Percentiles rank a stretch among this genome's conserved stretches.
phyloP scores from a whole-genome alignment of 305 asterid genomes.

The Fraxinus angustifolia region DNA sequence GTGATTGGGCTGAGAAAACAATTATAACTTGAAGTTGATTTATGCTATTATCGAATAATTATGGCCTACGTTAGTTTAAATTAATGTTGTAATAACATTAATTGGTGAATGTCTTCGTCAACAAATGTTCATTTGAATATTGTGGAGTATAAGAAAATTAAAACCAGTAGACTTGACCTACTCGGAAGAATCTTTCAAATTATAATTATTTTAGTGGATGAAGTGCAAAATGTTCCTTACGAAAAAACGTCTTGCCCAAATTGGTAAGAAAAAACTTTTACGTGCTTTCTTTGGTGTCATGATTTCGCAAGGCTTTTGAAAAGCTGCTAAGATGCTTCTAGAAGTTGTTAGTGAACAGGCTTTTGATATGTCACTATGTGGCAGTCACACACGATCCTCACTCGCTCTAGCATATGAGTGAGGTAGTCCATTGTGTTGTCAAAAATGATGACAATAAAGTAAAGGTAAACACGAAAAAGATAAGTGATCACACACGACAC shows the following conservation, averaged over 20 bases:
- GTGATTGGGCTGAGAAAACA: not conserved
- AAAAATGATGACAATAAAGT: too few relatives aligned
- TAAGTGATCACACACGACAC: too few relatives aligned
- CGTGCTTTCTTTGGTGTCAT: not conserved
- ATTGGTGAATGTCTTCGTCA: not conserved
- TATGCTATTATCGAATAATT: not conserved
- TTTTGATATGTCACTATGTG: too few relatives aligned
- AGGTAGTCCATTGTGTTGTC: not conserved
- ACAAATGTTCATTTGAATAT: not conserved
- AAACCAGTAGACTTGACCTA: not conserved
- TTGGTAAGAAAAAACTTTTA: not conserved
- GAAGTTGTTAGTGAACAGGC: not conserved
- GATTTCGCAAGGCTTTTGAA: not conserved
- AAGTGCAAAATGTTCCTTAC: not conserved
- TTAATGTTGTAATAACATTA: not conserved
- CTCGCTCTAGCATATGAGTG: not conserved
- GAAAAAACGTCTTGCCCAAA: not conserved
- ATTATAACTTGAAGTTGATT: not conserved
- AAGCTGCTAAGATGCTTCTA: not conserved
- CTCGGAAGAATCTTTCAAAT: not conserved
- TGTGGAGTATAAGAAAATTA: not conserved
- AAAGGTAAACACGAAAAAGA: too few relatives aligned
- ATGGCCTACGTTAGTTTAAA: not conserved
- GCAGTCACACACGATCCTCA: not conserved
- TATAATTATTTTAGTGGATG: not conserved